Evolutionary conservation across 2,329 filamentous ascomycete genomes (phyloP).

Genomic region (Diaporthe destruens): DNA sequence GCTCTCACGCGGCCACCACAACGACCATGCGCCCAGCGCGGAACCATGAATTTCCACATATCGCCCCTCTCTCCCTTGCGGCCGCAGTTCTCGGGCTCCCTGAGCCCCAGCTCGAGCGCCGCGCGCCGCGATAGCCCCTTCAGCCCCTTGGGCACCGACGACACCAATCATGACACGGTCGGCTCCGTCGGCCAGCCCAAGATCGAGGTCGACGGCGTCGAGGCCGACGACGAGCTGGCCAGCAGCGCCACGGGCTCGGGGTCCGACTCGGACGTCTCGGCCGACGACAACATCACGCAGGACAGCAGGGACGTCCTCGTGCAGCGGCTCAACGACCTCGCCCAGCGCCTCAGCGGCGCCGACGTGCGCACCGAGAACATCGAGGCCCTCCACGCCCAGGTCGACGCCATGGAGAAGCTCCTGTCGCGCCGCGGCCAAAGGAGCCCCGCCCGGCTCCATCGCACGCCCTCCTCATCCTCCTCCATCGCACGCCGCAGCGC

Average conservation of each 20-base stretch:
- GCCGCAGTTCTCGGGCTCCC: constrained; percentile 48
- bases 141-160: constrained; percentile 9
- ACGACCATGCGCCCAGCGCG: constrained; percentile 41
- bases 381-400: constrained; percentile 54
- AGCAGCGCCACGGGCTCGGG: constrained; percentile 24
- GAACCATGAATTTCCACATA: constrained; percentile 49
- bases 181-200: constrained; percentile 33
- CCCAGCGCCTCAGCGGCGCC: constrained; percentile 53
- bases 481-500: background rate
- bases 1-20: background rate
- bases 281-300: constrained; percentile 47
- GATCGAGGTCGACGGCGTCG: constrained; percentile 43
- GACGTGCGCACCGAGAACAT: constrained; percentile 49
- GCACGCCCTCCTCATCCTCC: background rate
- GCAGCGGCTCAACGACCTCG: constrained; percentile 55
- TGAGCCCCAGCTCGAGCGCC: constrained; percentile 38
- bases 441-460: background rate
- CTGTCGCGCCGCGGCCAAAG: constrained; percentile 41
- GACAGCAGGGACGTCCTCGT: constrained; percentile 61
- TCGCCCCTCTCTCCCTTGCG: constrained; percentile 50
- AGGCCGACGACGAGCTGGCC: constrained; percentile 42
- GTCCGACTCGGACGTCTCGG: constrained; percentile 39
- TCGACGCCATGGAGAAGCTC: constrained; percentile 58
- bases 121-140: constrained; percentile 18
- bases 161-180: constrained; percentile 28